Base-by-base conservation (phyloP, 257 asterid species). In the Gentiana straminea region DNA sequence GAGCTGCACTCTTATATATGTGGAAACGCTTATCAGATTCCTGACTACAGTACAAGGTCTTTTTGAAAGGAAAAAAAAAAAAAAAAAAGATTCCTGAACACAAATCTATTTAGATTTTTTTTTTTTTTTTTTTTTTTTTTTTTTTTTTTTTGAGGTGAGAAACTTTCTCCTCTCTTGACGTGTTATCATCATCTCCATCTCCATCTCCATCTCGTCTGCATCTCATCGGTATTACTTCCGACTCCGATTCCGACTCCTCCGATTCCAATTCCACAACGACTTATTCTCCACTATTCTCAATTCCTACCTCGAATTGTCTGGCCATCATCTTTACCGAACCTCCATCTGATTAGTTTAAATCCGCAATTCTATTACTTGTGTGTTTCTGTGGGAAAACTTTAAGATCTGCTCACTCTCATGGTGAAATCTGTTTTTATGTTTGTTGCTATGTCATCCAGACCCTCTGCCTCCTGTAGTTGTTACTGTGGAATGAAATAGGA, bases 371-470 rank as follows among this genome's bases (percentile, higher is more conserved):
- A 70, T 37, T 90, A 90, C 61, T 71, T 45, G 58, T 90, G 98
- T 59, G n/a, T n/a, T 90, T 86, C 13, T 90, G 95, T 65, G 95
- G 89, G 48, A 90, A 82, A 68, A 74, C 86, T 33, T 77, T 75
- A 59, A 81, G 98, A 84, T 79, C 95, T 96, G 4, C 98, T 1
- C 98, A 90, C 74, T 90, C 98, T 9, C 84, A 96, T 60, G 96
- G 95, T 5, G 96, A 86, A 67, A 61, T 90, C 49, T 90, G 98
- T 55, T 86, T 67, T 54, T 63, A 62, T 86, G 96, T 51, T 65
- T 86, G 67, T 59, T 90, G 70, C 41, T 90, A 66, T 90, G 96
- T 59, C 98, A 86, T 72, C 98, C 96, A 0, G 96, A 3, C 94
- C 91, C 1, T 90, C 95, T 78, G 94, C 98, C 1, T 66, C 98